A percentile compares a stretch with the other conserved stretches of the same genome.
These are phyloP conservation scores for Hyaloperonospora brassicae DNA, from an alignment of 352 stramenopile species.

Conservation along the genomic window DNA sequence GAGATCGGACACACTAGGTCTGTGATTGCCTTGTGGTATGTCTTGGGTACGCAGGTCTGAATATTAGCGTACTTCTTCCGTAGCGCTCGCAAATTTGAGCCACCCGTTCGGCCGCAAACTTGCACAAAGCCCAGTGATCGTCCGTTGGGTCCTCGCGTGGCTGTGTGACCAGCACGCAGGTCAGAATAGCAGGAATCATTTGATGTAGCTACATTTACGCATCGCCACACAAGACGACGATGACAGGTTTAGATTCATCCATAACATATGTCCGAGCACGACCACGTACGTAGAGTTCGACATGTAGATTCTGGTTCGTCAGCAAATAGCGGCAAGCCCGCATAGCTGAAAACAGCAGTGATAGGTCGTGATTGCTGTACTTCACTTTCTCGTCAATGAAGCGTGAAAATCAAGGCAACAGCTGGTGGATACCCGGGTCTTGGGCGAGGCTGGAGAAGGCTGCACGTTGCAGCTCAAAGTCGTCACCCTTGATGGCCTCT, in stretches of 20 bases:
- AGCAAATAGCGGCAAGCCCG: too few species aligned
- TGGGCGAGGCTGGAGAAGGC: too few species aligned
- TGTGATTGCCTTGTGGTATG: neutral
- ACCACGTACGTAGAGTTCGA: neutral
- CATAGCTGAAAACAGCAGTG: neutral
- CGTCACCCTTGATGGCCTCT: too few species aligned
- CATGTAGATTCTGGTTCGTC: slow-evolving; percentile 1
- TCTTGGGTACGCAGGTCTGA: neutral
- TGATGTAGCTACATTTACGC: too few species aligned
- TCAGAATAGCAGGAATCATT: neutral
- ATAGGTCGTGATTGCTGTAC: neutral
- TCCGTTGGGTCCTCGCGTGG: neutral
- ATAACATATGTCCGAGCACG: neutral
- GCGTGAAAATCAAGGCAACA: neutral
- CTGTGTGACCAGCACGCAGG: too few species aligned
- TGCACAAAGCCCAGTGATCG: neutral
- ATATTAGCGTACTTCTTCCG: too few species aligned
- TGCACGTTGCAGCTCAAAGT: too few species aligned
- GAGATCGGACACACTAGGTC: neutral
- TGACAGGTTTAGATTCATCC: too few species aligned
- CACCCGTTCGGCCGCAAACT: neutral
- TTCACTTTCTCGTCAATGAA: neutral
- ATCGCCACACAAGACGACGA: too few species aligned
- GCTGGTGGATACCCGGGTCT: too few species aligned
- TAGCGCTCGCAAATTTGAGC: neutral